Conservation (phyloP, 305 asterid species). For the Andrographis paniculata region DNA sequence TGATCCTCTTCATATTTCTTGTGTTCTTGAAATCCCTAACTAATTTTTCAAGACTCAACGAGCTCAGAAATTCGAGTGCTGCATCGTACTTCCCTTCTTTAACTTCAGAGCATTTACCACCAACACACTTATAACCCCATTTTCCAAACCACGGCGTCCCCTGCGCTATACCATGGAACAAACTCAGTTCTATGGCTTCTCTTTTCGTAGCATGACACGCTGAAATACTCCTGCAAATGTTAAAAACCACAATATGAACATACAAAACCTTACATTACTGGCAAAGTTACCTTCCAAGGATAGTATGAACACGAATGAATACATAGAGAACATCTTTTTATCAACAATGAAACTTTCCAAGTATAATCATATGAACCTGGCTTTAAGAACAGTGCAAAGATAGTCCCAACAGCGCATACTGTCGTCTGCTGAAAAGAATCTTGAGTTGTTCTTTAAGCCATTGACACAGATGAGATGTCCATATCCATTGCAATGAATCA, state of each 20-base stretch:
- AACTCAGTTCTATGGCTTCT: conserved; percentile 35
- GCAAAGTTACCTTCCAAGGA: too few species aligned
- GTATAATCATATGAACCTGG: too few species aligned
- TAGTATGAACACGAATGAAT: too few species aligned
- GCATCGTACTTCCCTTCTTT: conserved; percentile 29
- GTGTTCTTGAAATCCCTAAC: conserved; percentile 30
- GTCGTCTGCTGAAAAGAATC: conserved; percentile 30
- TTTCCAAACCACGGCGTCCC: conserved; percentile 49
- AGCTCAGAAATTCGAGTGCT: conserved; percentile 36
- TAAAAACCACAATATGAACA: not conserved
- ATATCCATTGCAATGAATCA: conserved; percentile 74
- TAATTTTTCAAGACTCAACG: conserved; percentile 34
- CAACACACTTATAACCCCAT: conserved; percentile 55
- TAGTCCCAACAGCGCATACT: conserved; percentile 71
- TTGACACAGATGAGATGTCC: conserved; percentile 68
- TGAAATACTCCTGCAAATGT: conserved; percentile 50
- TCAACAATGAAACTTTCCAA: too few species aligned
- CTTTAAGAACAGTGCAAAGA: conserved; percentile 48
- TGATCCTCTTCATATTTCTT: conserved; percentile 27
- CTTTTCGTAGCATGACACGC: conserved; percentile 30
- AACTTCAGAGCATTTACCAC: conserved; percentile 28
- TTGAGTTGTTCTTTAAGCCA: conserved; percentile 31
- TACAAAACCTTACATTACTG: too few species aligned
- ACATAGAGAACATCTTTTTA: too few species aligned
- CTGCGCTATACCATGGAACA: conserved; percentile 45